A percentile compares a stretch with the other conserved stretches of the same genome.
phyloP scores from a whole-genome alignment of 306 rosid species.

The Acacia melanoxylon region DNA sequence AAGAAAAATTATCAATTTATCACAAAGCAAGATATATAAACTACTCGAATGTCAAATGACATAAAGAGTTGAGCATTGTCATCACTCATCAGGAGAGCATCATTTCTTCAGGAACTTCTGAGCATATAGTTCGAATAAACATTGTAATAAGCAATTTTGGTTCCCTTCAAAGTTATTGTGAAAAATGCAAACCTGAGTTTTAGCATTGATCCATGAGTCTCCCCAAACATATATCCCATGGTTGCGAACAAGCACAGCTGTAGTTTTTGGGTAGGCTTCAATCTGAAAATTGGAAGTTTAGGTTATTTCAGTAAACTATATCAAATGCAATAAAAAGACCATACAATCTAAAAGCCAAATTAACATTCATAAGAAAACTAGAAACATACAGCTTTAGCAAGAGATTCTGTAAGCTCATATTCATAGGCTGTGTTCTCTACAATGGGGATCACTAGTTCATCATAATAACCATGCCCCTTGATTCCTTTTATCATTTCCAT shows the following conservation, averaged over 20 bases:
- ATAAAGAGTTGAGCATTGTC: not conserved
- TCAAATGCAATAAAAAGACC: not conserved
- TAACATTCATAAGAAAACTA: constrained; percentile 32
- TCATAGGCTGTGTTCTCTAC: constrained; percentile 92
- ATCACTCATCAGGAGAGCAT: constrained; percentile 1
- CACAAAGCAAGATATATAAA: constrained; percentile 22
- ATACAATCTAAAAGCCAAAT: not conserved
- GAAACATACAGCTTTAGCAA: constrained; percentile 89
- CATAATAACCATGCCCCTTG: constrained; percentile 95
- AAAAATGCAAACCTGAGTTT: constrained; percentile 79
- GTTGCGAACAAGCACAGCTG: constrained; percentile 99
- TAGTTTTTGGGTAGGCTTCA: constrained; percentile 89
- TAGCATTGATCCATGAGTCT: constrained; percentile 92
- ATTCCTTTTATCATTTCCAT: constrained; percentile 99
- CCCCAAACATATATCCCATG: constrained; percentile 97
- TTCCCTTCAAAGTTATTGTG: not conserved
- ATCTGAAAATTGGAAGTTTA: constrained; percentile 51
- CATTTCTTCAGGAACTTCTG: constrained; percentile 4
- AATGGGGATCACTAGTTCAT: constrained; percentile 94
- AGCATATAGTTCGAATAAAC: constrained; percentile 26
- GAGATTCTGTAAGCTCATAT: constrained; percentile 83
- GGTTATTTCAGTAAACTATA: constrained; percentile 1
- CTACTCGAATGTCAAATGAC: not conserved
- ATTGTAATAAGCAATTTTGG: not conserved
- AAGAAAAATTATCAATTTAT: constrained; percentile 35